Evolutionary conservation across 495 filamentous ascomycete species (phyloP).

Genomic region (Aspergillus incahuasiensis): DNA sequence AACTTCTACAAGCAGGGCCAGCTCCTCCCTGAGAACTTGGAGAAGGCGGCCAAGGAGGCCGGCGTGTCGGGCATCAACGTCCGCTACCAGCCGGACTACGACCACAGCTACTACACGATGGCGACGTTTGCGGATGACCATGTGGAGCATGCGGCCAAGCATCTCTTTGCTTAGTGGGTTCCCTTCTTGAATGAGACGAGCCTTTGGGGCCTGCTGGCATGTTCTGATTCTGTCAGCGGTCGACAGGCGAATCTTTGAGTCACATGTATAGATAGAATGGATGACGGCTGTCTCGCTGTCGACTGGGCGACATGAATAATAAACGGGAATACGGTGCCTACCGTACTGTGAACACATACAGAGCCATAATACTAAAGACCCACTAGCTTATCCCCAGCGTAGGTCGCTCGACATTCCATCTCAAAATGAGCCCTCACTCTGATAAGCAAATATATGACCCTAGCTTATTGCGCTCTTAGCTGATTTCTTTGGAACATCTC

Average conservation of each 20-base stretch:
- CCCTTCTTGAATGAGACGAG: background rate
- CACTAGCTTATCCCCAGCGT: too few species aligned
- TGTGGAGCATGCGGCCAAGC: slow-evolving; percentile 84
- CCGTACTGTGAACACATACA: too few species aligned
- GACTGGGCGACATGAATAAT: too few species aligned
- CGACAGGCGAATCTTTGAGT: slow-evolving; percentile 5
- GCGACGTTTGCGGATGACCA: slow-evolving; percentile 85
- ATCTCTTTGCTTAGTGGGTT: slow-evolving; percentile 58
- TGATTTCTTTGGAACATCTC: too few species aligned
- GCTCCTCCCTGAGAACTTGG: slow-evolving; percentile 89
- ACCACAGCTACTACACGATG: slow-evolving; percentile 96
- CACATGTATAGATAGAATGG: background rate
- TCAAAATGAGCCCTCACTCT: too few species aligned
- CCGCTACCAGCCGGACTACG: slow-evolving; percentile 87
- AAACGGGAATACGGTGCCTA: too few species aligned
- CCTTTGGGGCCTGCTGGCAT: slow-evolving; percentile 4
- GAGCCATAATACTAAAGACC: too few species aligned
- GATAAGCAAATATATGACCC: too few species aligned
- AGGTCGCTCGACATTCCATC: too few species aligned
- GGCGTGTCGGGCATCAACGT: slow-evolving; percentile 63
- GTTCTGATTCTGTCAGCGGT: slow-evolving; percentile 15
- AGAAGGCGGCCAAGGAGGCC: slow-evolving; percentile 66
- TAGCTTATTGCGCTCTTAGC: too few species aligned
- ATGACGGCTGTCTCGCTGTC: too few species aligned
- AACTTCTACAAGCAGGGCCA: slow-evolving; percentile 94